Percentiles rank a stretch among this genome's conserved stretches.
Evolutionary conservation across 257 asterid genomes (phyloP).

Genomic region (Solanum medicagineum): DNA sequence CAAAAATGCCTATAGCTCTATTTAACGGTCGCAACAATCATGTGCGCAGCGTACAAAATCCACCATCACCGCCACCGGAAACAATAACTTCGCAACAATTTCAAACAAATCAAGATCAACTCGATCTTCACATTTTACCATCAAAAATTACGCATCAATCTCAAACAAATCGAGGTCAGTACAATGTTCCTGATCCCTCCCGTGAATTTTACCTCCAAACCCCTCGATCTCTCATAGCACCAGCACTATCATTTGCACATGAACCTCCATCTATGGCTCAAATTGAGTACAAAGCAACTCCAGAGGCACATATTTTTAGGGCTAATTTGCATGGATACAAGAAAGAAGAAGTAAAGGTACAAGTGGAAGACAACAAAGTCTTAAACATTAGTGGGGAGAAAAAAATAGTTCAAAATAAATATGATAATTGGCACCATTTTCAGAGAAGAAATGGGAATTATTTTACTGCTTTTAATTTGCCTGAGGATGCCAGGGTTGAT

Average conservation of each 20-base stretch:
- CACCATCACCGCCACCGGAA: not conserved
- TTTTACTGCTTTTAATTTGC: not conserved
- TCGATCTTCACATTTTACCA: not conserved
- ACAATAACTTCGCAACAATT: not conserved
- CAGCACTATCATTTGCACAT: not conserved
- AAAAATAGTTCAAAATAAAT: not conserved
- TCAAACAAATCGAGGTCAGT: not conserved
- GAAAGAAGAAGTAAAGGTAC: not conserved
- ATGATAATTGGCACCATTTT: not conserved
- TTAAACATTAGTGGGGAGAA: not conserved
- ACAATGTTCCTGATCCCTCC: not conserved
- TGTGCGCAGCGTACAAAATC: not conserved
- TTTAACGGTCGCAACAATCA: slow-evolving; percentile 4
- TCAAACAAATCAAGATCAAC: not conserved
- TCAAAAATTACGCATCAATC: not conserved
- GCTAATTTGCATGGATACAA: not conserved
- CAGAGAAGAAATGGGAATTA: not conserved
- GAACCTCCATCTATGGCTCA: not conserved
- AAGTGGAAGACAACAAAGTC: not conserved
- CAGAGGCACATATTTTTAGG: not conserved
- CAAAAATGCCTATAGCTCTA: slow-evolving; percentile 11
- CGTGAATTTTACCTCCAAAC: not conserved
- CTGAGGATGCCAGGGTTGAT: not conserved
- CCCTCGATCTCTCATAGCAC: not conserved
- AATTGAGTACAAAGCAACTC: slow-evolving; percentile 11